phyloP scores from a whole-genome alignment of 2,329 filamentous ascomycete genomes.

The Trichoderma sp. region DNA sequence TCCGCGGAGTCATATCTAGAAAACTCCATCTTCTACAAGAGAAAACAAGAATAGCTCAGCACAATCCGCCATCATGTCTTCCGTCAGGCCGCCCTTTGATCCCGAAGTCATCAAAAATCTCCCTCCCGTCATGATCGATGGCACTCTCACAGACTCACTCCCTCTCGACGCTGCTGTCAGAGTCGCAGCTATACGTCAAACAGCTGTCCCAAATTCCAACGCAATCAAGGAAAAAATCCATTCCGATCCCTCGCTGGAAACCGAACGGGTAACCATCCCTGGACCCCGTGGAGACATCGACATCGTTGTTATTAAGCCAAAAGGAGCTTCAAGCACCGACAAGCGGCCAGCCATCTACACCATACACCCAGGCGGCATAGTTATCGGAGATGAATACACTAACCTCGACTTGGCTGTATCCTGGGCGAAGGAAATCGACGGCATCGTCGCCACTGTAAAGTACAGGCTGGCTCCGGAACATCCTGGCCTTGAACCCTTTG shows the following conservation, averaged over 20 bases:
- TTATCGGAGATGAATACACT: background rate
- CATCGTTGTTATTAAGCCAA: background rate
- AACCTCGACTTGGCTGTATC: background rate
- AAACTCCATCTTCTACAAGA: background rate
- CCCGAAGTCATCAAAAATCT: background rate
- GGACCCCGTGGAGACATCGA: background rate
- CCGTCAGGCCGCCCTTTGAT: background rate
- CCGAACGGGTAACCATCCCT: background rate
- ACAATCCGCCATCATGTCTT: background rate
- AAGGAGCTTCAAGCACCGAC: background rate
- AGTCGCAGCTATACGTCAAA: background rate
- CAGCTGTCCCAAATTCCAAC: background rate
- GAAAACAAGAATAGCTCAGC: background rate
- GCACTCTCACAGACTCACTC: background rate
- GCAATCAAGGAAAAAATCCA: background rate
- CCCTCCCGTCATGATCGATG: background rate
- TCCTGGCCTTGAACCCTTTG: background rate
- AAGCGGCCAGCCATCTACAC: background rate
- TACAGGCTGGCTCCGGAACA: background rate
- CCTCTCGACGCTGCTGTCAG: background rate
- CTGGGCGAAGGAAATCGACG: background rate
- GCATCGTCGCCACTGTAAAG: background rate
- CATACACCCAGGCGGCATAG: background rate
- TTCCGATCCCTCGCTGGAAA: background rate
- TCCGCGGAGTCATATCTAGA: background rate